Evolutionary conservation across 495 filamentous ascomycete species (phyloP), one percentile per base, ranked within the genome.

Genomic region (Talaromyces stipitatus): DNA sequence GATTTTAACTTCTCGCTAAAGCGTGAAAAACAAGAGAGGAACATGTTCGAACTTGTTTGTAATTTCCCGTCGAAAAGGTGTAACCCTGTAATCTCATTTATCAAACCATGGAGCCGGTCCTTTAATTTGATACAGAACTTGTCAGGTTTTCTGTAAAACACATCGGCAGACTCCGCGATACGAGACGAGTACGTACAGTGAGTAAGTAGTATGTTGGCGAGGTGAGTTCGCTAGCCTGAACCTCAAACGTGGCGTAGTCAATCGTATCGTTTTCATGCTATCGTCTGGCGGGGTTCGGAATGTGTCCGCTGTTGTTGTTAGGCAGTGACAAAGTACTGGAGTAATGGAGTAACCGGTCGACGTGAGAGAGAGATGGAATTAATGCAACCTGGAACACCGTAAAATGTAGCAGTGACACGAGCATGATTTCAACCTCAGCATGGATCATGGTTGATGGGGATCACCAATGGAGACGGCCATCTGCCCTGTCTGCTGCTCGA

Each of bases 401-500:
- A n/a, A n/a, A n/a, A 41, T 41, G 36, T 41, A 41, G 36, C 36
- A 41, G 36, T 41, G 16, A 41, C n/a, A n/a, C n/a, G n/a, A n/a
- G n/a, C n/a, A n/a, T n/a, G n/a, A n/a, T n/a, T n/a, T n/a, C n/a
- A n/a, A n/a, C n/a, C n/a, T n/a, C n/a, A 24, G 24, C 45, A 48
- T 48, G 45, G 45, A 48, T 48, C 45, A 48, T 48, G 45, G 20
- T 48, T 48, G 16, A 48, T 26, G 24, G 22, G 45, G 45, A 48
- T 48, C 45, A 26, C 45, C 45, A 48, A 48, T 48, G 45, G 45
- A 48, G 36, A 41, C 16, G n/a, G 36, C 36, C 36, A 20, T 41
- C 36, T 41, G 36, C 36, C 36, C 36, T 41, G 36, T 41, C 36
- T 18, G 36, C 2, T 41, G 36, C 36, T 41, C 36, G 36, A 41